A percentile compares a stretch with the other conserved stretches of the same genome.
These are phyloP conservation scores for Moesziomyces globuligerus DNA, from an alignment of 1,284 basidiomycete species.

Conservation along the genomic window DNA sequence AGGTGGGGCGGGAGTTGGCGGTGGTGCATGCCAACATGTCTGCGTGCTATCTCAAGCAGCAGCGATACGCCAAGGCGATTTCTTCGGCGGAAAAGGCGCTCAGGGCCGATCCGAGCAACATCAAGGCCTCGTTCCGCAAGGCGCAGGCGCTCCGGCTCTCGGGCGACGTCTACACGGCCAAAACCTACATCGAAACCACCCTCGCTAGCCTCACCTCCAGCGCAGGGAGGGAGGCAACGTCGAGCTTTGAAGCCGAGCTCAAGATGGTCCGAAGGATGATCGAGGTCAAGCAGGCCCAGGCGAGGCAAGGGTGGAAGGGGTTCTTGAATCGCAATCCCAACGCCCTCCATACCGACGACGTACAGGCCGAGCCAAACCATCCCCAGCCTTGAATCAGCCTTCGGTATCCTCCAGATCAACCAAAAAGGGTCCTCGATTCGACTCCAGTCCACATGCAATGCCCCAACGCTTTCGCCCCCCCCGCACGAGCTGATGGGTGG, in stretches of 20 bases:
- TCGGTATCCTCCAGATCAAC: no score
- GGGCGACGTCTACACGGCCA: slow-evolving; percentile 19
- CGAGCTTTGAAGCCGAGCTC: slow-evolving; percentile 18
- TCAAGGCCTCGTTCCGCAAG: slow-evolving; percentile 33
- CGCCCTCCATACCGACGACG: neutral
- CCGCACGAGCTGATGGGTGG: no score
- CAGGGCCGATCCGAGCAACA: slow-evolving; percentile 16
- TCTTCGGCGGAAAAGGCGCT: slow-evolving; percentile 21
- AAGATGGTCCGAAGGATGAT: slow-evolving; percentile 12
- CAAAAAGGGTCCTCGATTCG: no score
- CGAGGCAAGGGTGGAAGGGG: slow-evolving; percentile 31
- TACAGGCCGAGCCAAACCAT: no score
- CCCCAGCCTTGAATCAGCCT: no score
- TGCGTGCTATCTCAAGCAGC: slow-evolving; percentile 31
- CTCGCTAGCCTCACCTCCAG: slow-evolving; percentile 2
- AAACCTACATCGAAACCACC: neutral
- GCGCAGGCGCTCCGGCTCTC: slow-evolving; percentile 13
- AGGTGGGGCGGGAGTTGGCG: slow-evolving; percentile 21
- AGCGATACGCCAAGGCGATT: slow-evolving; percentile 11
- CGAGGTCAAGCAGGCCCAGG: slow-evolving; percentile 11
- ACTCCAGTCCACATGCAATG: no score
- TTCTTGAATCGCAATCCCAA: slow-evolving; percentile 16
- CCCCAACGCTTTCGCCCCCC: no score
- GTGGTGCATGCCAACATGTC: slow-evolving; percentile 33
- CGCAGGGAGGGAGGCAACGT: neutral